phyloP scores from a whole-genome alignment of 2,329 filamentous ascomycete species.

The Trichoderma sp. region DNA sequence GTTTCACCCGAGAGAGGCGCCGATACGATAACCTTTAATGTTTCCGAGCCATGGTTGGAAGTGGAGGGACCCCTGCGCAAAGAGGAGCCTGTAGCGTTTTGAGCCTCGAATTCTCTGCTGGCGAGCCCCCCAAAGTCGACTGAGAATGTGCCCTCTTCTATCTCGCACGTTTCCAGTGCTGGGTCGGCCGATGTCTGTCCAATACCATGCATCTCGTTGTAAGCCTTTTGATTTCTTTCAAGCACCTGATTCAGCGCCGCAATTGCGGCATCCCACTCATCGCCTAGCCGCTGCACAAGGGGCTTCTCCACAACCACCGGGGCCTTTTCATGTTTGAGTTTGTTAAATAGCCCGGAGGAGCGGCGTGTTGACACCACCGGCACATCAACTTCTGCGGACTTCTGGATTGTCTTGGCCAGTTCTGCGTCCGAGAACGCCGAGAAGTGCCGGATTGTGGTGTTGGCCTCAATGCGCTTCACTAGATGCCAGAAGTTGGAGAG shows the following conservation, averaged over 20 bases:
- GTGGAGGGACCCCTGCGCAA: constrained; percentile 1
- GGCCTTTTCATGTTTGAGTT: constrained; percentile 37
- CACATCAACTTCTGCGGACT: constrained; percentile 35
- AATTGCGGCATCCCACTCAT: constrained; percentile 42
- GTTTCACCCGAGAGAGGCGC: constrained; percentile 7
- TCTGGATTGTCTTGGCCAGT: constrained; percentile 39
- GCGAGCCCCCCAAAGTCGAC: constrained; percentile 42
- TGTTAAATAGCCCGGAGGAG: constrained; percentile 37
- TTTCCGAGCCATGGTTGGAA: constrained; percentile 6
- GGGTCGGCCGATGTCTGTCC: constrained; percentile 22
- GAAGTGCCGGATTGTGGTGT: constrained; percentile 47
- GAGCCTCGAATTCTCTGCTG: constrained; percentile 33
- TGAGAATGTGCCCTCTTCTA: constrained; percentile 29
- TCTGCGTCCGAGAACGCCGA: constrained; percentile 44
- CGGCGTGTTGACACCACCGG: constrained; percentile 33
- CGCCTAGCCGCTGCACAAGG: constrained; percentile 40
- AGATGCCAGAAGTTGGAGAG: constrained; percentile 52
- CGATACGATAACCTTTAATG: constrained; percentile 19
- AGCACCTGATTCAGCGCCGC: constrained; percentile 38
- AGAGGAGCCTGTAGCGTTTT: constrained; percentile 27
- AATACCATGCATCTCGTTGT: constrained; percentile 26
- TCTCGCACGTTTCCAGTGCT: constrained; percentile 22
- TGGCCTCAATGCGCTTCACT: constrained; percentile 46
- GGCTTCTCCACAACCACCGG: constrained; percentile 33
- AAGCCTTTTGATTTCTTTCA: constrained; percentile 38